Evolutionary conservation across 1,284 basidiomycete species (phyloP), one percentile per base, ranked within the genome.

Genomic region (Ganoderma resinaceum): DNA sequence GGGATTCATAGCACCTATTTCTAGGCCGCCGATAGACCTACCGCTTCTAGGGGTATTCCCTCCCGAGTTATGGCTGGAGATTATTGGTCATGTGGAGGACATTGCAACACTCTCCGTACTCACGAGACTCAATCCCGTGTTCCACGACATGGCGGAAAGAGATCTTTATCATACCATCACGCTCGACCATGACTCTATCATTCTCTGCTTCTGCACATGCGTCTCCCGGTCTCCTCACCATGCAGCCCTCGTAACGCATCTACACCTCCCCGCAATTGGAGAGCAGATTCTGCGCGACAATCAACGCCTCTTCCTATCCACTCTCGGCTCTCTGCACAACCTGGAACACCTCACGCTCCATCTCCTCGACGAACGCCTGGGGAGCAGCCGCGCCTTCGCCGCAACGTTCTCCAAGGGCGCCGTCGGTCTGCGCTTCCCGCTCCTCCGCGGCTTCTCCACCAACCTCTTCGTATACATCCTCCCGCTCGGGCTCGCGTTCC

Each of bases 11-110:
- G 52, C 2, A 26, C 49, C 5, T 31, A 0, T 8, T 31, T 29
- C 38, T 40, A n/a, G 43, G 18, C 37, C 53, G 7, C 65, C 65
- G 5, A 20, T 49, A 23, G 61, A 62, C 12, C 23, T 65, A 26
- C 61, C 58, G 61, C 11, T 31, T 23, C 3, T n/a, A 3, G 9
- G 8, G 8, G n/a, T 9, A 46, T 23, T 46, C n/a, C 43, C 43
- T 46, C 43, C 43, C 35, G 67, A 65, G n/a, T n/a, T 68, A 29
- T 65, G 63, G 67, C 9, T 49, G 37, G 55, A 62, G 7, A 57
- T 68, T 38, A 18, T 65, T 26, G 23, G 33, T 12, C 55, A 65
- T 23, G 12, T 62, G 16, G 7, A 38, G 2, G 31, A 63, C 20
- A 6, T 18, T 1, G 23, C 62, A 14, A 59, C 42, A 2, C 53